Percentiles rank a stretch among this genome's conserved stretches.
These are phyloP conservation scores for Leptoxyphium fumago DNA, from an alignment of 2,329 filamentous ascomycete genomes.

Conservation along the genomic window DNA sequence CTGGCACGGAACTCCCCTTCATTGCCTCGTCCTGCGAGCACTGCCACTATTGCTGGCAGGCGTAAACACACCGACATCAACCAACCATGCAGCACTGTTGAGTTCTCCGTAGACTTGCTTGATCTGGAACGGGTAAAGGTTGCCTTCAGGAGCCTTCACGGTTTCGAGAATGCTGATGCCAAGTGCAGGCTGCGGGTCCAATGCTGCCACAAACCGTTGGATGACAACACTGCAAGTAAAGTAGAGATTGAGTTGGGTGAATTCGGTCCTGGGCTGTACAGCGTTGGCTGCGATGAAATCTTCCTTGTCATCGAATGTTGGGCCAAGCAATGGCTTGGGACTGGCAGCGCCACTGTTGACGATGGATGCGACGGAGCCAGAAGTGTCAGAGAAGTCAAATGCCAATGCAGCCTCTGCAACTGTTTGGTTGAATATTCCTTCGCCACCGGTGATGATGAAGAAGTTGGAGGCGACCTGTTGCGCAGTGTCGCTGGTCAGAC, in stretches of 20 bases:
- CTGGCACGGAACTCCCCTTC: too few relatives aligned
- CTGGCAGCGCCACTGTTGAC: neutral
- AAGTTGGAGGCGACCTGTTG: neutral
- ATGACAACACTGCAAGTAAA: neutral
- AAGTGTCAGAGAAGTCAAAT: neutral
- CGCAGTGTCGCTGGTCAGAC: neutral
- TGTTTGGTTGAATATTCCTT: neutral
- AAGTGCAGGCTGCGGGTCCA: neutral
- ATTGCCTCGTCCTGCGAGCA: too few relatives aligned
- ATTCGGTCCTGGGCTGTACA: neutral
- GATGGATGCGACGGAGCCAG: neutral
- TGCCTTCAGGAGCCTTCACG: neutral
- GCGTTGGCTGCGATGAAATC: neutral
- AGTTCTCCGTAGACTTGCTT: slow-evolving; percentile 16
- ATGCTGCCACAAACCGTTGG: neutral
- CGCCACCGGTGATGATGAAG: neutral
- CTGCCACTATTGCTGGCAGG: slow-evolving; percentile 1
- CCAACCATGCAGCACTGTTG: slow-evolving; percentile 18
- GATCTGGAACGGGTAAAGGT: slow-evolving; percentile 8
- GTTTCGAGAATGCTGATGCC: neutral
- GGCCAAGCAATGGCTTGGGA: neutral
- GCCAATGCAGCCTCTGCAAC: neutral
- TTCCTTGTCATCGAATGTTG: neutral
- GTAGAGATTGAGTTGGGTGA: neutral
- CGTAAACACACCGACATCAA: slow-evolving; percentile 11